phyloP scores from a whole-genome alignment of 768 basidiomycete species.

The Podaxis rugospora region DNA sequence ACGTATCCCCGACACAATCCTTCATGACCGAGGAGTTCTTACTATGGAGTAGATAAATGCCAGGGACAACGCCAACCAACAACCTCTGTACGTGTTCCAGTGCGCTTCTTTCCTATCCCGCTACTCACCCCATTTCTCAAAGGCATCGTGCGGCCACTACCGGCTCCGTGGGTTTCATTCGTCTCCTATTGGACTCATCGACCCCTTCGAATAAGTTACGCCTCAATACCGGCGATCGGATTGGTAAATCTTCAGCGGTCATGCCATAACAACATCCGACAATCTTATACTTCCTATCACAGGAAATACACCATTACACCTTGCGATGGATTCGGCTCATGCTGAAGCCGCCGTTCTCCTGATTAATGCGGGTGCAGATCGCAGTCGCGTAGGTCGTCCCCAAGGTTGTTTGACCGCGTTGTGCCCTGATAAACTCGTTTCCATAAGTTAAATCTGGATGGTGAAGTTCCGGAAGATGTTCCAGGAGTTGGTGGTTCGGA shows the following conservation, averaged over 20 bases:
- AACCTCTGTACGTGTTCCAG: constrained; percentile 64
- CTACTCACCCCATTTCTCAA: constrained; percentile 15
- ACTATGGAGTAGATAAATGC: constrained; percentile 75
- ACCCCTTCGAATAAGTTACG: constrained; percentile 70
- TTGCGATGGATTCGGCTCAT: constrained; percentile 95
- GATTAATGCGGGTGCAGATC: constrained; percentile 95
- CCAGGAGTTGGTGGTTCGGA: constrained; percentile 89
- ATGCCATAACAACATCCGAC: constrained; percentile 13
- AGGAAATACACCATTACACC: constrained; percentile 96
- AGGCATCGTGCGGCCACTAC: constrained; percentile 97
- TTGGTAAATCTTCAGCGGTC: constrained; percentile 44
- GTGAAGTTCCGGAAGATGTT: constrained; percentile 82
- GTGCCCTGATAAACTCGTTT: constrained; percentile 14
- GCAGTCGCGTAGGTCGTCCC: constrained; percentile 62
- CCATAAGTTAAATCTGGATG: constrained; percentile 75
- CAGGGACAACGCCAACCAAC: constrained; percentile 89
- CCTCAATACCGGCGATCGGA: constrained; percentile 80
- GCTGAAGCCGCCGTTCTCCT: constrained; percentile 86
- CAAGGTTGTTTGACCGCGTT: constrained; percentile 8
- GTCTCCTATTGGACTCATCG: constrained; percentile 82
- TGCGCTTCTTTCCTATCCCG: constrained; percentile 16
- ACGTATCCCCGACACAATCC: constrained; percentile 35
- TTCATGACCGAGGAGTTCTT: constrained; percentile 28
- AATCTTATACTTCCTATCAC: constrained; percentile 14
- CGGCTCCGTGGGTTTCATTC: constrained; percentile 86